Percentiles rank a stretch among this genome's conserved stretches.
Evolutionary conservation across 352 stramenopile species (phyloP).

Genomic region (Phytophthora agathidicida): DNA sequence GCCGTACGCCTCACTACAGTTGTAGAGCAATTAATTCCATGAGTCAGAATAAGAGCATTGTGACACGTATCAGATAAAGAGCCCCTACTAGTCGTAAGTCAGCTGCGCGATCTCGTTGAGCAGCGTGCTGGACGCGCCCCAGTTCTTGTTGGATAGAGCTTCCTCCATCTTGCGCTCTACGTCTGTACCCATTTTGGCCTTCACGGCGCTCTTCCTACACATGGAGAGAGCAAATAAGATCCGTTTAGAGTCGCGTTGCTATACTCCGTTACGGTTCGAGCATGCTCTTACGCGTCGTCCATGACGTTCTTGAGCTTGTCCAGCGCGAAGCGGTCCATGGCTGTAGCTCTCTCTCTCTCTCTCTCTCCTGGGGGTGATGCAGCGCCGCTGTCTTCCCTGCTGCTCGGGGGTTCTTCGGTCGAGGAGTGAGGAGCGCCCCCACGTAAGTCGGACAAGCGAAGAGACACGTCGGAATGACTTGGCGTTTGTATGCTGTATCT

Average conservation of each 20-base stretch:
- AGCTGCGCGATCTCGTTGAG: constrained; percentile 98
- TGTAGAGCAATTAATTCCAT: constrained; percentile 8
- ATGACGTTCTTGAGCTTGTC: constrained; percentile 90
- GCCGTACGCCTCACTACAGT: constrained; percentile 82
- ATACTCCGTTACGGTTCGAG: no score
- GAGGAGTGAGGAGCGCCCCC: constrained; percentile 13
- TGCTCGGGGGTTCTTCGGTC: constrained; percentile 8
- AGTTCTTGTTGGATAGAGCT: constrained; percentile 99
- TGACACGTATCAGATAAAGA: not conserved
- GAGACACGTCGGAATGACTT: constrained; percentile 19
- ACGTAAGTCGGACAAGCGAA: constrained; percentile 28
- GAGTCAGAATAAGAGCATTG: constrained; percentile 8
- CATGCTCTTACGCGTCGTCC: constrained; percentile 91
- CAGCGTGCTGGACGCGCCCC: constrained; percentile 97
- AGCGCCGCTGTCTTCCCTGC: not conserved
- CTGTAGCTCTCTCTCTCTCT: constrained; percentile 3
- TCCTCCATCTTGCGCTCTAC: constrained; percentile 92
- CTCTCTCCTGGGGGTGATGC: not conserved
- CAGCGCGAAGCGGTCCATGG: constrained; percentile 86
- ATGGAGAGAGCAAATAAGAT: constrained; percentile 12
- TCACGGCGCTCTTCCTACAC: constrained; percentile 82
- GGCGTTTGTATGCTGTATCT: constrained; percentile 33
- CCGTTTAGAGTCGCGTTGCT: no score
- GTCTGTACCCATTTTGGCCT: constrained; percentile 88
- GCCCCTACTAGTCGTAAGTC: constrained; percentile 94